Evolutionary conservation across 179 eudicot genomes (phyloP), one percentile per base, ranked within the genome.

Genomic region (Silene noctiflora): DNA sequence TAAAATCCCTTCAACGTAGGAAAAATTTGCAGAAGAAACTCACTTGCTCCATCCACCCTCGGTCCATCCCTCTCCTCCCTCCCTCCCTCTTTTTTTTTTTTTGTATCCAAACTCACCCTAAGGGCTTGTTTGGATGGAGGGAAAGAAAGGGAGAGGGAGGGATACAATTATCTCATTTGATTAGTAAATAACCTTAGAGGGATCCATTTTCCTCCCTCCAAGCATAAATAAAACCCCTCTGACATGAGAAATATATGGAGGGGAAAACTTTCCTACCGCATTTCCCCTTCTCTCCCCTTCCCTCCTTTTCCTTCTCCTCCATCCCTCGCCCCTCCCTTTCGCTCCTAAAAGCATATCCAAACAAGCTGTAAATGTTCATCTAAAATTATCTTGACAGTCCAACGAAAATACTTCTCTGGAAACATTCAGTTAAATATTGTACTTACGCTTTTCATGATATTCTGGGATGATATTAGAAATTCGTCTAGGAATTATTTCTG

Each of bases 391-490:
- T 55, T n/a, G 59, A 17, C 11, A 1, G 59, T 55, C 59, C 19
- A 55, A 16, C 7, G 59, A 17, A 55, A 55, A 55, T 55, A 55
- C 20, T 55, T 55, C 59, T 55, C 58, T 51, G n/a, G 58, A 51
- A 51, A 22, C 13, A 66, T 39, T 56, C 33, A 16, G 69, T 24
- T 71, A 19, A 55, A 65, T 44, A 71, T 70, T 65, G 74, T 59
- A 83, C 98, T 94, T 89, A 91, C 99, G 86, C 35, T 85, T 89
- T 75, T 80, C 83, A 53, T 78, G 81, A 80, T 74, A 69, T 62
- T 69, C 74, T 7, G 91, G 89, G 75, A 92, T 88, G 65, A 94
- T 91, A 83, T 78, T 88, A 71, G 97, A 91, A 80, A 95, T 87
- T 81, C 99, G 84, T 71, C 94, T 87, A 12, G 89, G 96, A 76